These are phyloP conservation scores for Phytophthora ohioensis DNA, from an alignment of 352 stramenopile genomes.

Conservation along the genomic window DNA sequence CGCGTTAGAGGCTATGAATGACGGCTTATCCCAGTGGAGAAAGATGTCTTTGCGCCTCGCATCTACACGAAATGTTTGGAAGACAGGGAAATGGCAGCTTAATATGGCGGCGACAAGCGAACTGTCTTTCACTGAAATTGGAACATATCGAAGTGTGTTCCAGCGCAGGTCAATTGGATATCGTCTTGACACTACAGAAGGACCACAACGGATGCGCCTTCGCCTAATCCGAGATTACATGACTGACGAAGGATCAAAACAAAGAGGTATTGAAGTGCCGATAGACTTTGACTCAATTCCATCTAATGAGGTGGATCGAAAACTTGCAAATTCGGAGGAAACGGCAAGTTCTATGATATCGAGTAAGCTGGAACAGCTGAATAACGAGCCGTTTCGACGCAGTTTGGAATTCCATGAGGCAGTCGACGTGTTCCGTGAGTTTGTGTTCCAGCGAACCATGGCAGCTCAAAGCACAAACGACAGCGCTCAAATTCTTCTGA, in stretches of 20 bases:
- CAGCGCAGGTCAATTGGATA: conserved; percentile 51
- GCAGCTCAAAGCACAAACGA: neutral
- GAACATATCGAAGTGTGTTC: conserved; percentile 50
- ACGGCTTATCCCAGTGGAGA: conserved; percentile 47
- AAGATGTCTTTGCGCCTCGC: conserved; percentile 46
- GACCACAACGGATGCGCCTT: conserved; percentile 59
- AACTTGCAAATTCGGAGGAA: neutral
- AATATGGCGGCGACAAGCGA: neutral
- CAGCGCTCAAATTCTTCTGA: conserved; percentile 11
- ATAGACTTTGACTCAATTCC: neutral
- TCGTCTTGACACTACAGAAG: conserved; percentile 58
- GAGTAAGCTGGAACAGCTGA: neutral
- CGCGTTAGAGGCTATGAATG: conserved; percentile 47
- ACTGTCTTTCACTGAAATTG: neutral
- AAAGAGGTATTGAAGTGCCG: neutral
- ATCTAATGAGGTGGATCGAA: neutral
- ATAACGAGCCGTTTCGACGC: conserved; percentile 33
- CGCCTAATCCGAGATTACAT: conserved; percentile 54
- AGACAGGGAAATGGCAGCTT: conserved; percentile 43
- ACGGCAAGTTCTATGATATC: neutral
- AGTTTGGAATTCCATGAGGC: conserved; percentile 67
- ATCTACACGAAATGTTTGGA: conserved; percentile 57
- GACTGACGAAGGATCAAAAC: conserved; percentile 2
- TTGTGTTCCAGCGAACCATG: conserved; percentile 13
- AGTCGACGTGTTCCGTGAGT: conserved; percentile 58